phyloP scores from a whole-genome alignment of 176 grass and related monocot species.

The Sorghum bicolor region Sorghum_bicolor_NCBIv3 NC_012870.2:1788501-1789000 shows the following conservation, averaged over 20 bases:
- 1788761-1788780: conserved; percentile 65
- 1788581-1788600: neutral
- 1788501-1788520: neutral
- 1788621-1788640: neutral
- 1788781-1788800: conserved; percentile 70
- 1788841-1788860: conserved; percentile 51
- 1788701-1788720: neutral
- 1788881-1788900: neutral
- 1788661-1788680: conserved; percentile 9
- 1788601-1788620: neutral
- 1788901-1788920: neutral
- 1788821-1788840: conserved; percentile 60
- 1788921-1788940: neutral
- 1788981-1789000: conserved; percentile 67
- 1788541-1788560: neutral
- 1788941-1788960: neutral
- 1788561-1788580: neutral
- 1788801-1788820: conserved; percentile 58
- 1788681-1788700: conserved; percentile 33
- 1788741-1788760: conserved; percentile 37
- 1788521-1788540: neutral
- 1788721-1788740: conserved; percentile 48
- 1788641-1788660: conserved; percentile 35
- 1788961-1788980: conserved; percentile 43
- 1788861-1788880: conserved; percentile 35